Base-by-base conservation (phyloP, 2,329 filamentous ascomycete species). In the Penicillium occitanis region DNA sequence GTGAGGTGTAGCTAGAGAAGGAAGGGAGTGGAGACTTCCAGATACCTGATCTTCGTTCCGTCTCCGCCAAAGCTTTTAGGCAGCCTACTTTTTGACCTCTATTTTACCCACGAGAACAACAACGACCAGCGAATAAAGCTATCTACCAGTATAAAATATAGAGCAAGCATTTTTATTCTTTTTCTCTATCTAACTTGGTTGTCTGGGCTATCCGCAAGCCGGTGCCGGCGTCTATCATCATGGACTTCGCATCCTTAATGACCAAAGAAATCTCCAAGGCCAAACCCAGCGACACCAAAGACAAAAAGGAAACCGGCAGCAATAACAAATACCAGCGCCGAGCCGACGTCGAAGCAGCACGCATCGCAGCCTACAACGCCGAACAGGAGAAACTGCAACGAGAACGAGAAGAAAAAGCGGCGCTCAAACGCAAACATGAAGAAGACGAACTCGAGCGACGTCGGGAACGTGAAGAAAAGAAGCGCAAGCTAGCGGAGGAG, bases 241-340 rank as follows among this genome's bases (percentile, higher is more conserved):
- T 99, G 95, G 93, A 99, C 79, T 99, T 99, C 82, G 93, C 93
- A 68, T 87, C 92, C 42, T 83, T 99, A 58, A 96, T 99, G 92
- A 88, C 91, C 73, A 91, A 92, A 75, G 93, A 97, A 79, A 95
- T 99, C 74, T 88, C 91, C 73, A 96, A 95, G 78, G 85, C 89
- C 71, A 92, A 92, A 78, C 80, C 85, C 64, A 71, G 79, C 50
- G 70, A 80, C 50, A 35, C 44, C 14, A 66, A 62, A 19, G 57
- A 68, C 13, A 51, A 53, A 28, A 68, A 71, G 69, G 51, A 42
- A 67, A 65, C 75, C 51, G 64, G 73, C 44, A 65, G 64, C 73
- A 35, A 63, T 71, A 89, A 90, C 73, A 97, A 96, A 79, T 98
- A 92, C 77, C 80, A 92, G 69, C 93, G 92, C 72, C 92, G 93